Percentiles rank a stretch among this genome's conserved stretches.
Evolutionary conservation across 495 filamentous ascomycete species (phyloP).

Genomic region (Rostrohypoxylon terebratum): DNA sequence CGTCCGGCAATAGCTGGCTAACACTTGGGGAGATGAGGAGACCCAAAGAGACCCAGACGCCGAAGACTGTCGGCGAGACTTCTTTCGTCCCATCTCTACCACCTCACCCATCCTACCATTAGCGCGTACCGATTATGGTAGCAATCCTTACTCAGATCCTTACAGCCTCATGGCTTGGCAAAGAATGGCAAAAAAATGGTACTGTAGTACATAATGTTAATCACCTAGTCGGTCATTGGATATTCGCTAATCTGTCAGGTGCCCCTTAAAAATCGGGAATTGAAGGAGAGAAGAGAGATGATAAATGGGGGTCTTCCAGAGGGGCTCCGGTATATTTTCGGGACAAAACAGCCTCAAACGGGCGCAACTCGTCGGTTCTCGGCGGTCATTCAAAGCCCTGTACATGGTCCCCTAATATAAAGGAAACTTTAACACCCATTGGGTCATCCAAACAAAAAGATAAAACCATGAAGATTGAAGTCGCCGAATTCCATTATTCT

Average conservation of each 20-base stretch:
- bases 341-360: conserved; percentile 22
- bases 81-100: conserved; percentile 9
- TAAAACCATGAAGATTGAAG: conserved; percentile 26
- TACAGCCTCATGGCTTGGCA: conserved; percentile 44
- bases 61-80: conserved; percentile 29
- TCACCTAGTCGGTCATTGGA: conserved; percentile 17
- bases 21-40: conserved; percentile 7
- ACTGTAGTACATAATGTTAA: background rate
- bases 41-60: conserved; percentile 20
- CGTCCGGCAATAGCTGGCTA: conserved; percentile 16
- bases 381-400: conserved; percentile 26
- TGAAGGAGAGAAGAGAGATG: conserved; percentile 38
- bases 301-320: conserved; percentile 20
- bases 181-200: conserved; percentile 14
- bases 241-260: conserved; percentile 39
- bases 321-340: conserved; percentile 47
- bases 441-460: conserved; percentile 11
- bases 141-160: conserved; percentile 39
- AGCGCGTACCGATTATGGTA: conserved; percentile 25
- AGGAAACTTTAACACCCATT: conserved; percentile 24
- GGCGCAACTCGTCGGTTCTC: conserved; percentile 14
- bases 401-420: conserved; percentile 29
- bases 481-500: conserved; percentile 22
- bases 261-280: conserved; percentile 45
- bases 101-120: conserved; percentile 17